Conservation (phyloP, 768 basidiomycete species). For the Serendipita sp. region DNA sequence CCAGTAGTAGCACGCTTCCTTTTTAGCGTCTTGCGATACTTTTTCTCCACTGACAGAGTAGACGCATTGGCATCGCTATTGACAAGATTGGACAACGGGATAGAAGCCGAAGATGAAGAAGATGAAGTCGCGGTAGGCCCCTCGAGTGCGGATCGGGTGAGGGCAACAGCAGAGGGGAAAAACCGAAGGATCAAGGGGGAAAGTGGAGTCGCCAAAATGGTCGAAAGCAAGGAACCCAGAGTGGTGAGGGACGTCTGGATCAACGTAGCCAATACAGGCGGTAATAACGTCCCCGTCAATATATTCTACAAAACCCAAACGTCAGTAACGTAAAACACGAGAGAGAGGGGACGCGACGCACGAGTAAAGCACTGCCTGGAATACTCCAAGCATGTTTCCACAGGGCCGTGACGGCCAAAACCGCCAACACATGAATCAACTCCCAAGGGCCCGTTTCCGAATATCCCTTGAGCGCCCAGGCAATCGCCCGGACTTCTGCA, state of each 20-base stretch:
- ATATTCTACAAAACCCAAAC: conserved; percentile 48
- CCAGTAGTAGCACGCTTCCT: background rate
- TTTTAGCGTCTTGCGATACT: background rate
- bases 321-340: conserved; percentile 6
- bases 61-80: conserved; percentile 11
- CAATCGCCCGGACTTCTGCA: conserved; percentile 57
- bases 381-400: conserved; percentile 99
- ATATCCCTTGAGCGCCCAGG: conserved; percentile 60
- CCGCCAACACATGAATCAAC: conserved; percentile 60
- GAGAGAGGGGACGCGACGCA: conserved; percentile 18
- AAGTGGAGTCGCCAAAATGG: conserved; percentile 64
- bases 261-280: conserved; percentile 63
- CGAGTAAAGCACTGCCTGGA: conserved; percentile 86
- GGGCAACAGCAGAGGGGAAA: conserved; percentile 69
- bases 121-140: conserved; percentile 32
- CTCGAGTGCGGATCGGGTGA: conserved; percentile 69
- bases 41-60: background rate
- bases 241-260: conserved; percentile 75
- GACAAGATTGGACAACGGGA: conserved; percentile 15
- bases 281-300: conserved; percentile 71
- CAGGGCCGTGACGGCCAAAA: conserved; percentile 65
- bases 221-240: conserved; percentile 67
- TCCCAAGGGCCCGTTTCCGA: conserved; percentile 50
- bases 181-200: conserved; percentile 65
- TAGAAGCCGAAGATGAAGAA: conserved; percentile 21